A percentile compares a stretch with the other conserved stretches of the same genome.
These are phyloP conservation scores for Epichloe sibirici DNA, from an alignment of 2,329 filamentous ascomycete species.

Conservation along the genomic window DNA sequence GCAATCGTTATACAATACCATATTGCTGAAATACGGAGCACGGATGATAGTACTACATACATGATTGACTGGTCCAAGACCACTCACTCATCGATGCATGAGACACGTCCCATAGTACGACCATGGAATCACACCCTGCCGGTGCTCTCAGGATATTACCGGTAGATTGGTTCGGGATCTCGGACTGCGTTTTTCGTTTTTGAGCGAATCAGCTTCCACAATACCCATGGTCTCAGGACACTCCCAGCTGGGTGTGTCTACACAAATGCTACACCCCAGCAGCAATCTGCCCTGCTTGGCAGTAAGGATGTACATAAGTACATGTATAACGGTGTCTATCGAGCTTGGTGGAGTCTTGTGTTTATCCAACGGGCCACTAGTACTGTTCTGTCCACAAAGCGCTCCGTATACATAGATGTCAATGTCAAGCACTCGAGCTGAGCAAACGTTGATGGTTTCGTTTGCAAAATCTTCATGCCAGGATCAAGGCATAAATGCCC, in stretches of 20 bases:
- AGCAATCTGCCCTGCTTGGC: not conserved
- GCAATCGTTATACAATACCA: not conserved
- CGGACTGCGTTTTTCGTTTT: conserved; percentile 4
- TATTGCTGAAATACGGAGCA: not conserved
- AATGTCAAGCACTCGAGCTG: no score
- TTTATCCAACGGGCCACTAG: not conserved
- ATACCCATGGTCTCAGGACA: not conserved
- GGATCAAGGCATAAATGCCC: no score
- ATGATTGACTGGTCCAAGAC: not conserved
- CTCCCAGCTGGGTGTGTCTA: not conserved
- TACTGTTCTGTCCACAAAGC: not conserved
- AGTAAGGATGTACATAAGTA: not conserved
- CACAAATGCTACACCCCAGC: not conserved
- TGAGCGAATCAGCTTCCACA: conserved; percentile 5
- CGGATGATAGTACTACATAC: not conserved
- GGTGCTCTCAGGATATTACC: conserved; percentile 4
- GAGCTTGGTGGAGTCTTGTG: not conserved
- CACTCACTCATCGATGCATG: not conserved
- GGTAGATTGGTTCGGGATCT: conserved; percentile 8
- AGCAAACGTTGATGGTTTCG: no score
- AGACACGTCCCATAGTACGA: not conserved
- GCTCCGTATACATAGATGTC: no score
- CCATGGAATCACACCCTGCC: not conserved
- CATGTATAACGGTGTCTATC: not conserved
- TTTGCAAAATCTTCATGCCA: no score